These are phyloP conservation scores for Tuber melanosporum DNA, from an alignment of 495 filamentous ascomycete species.

Conservation along the genomic window DNA sequence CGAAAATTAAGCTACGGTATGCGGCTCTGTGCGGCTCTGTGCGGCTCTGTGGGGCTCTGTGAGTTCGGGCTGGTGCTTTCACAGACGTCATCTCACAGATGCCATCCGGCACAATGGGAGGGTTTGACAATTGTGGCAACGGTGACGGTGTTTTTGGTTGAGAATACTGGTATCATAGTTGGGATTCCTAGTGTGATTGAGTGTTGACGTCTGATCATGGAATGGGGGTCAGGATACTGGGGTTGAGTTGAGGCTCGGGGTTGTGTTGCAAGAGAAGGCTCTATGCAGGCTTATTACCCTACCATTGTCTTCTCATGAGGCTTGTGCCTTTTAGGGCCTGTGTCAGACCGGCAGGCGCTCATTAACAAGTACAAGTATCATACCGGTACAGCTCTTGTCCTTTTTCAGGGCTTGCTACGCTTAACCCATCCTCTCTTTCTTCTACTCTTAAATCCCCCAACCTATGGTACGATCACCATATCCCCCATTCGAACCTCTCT, in stretches of 20 bases:
- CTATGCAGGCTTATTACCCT: not conserved
- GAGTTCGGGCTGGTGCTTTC: not conserved
- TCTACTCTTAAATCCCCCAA: not conserved
- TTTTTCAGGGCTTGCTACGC: not conserved
- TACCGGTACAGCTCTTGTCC: not conserved
- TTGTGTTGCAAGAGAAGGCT: not conserved
- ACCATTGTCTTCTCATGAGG: not conserved
- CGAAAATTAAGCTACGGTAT: not conserved
- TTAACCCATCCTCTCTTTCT: not conserved
- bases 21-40: not conserved
- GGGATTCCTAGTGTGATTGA: not conserved
- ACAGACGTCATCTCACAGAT: not conserved
- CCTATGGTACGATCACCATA: not conserved
- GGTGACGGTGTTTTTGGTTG: not conserved
- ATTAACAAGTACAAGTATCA: not conserved
- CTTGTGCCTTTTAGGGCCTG: not conserved
- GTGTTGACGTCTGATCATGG: not conserved
- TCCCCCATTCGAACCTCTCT: not conserved
- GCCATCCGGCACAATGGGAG: not conserved
- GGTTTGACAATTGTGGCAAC: not conserved
- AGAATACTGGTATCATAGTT: not conserved
- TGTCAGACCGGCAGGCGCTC: not conserved
- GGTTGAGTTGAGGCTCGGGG: not conserved
- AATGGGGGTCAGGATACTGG: not conserved
- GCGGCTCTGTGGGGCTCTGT: not conserved